Base-by-base conservation (phyloP, 2,329 filamentous ascomycete genomes). In the Fusarium subglutinans region DNA sequence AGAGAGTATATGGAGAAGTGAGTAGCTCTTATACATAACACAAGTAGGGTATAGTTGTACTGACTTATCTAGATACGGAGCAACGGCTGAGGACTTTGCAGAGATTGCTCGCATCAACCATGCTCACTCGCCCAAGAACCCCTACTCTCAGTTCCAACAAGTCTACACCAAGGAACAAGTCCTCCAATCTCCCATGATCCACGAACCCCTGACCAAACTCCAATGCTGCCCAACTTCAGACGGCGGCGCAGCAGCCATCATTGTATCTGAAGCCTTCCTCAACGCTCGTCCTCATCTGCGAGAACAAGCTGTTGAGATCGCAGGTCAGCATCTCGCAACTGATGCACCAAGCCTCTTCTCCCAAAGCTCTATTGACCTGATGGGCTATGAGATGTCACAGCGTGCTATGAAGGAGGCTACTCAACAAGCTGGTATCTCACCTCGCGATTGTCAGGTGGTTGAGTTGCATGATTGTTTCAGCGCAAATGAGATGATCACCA, bases 391-490 rank as follows among this genome's bases (percentile, higher is more conserved):
- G 72, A 98, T 98, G 96, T 91, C 90, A 22, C 87, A 90, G 79
- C 85, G 87, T 64, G 96, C 96, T 1, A 91, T 90, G 13, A 83
- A 87, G 69, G 85, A 86, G 2, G 96, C 96, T n/a, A 86, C 93
- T 71, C 86, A 84, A 38, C 93, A 98, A 84, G 94, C 95, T 1
- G 89, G 90, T 28, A 85, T 93, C 69, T 88, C 90, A 6, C 38
- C 71, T 15, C 85, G 93, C 40, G 93, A 97, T 74, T 88, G 96
- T 72, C 91, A 92, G 79, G 93, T 98, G 22, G 95, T 94, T 79
- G 96, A 98, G 85, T 87, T 98, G 69, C 96, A 98, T 84, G 96
- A 98, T 85, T 98, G 96, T 86, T 98, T 98, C 88, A 95, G 92
- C 24, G 92, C 96, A 33, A 98, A 98, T 82, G 94, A 98, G 86